Evolutionary conservation across 495 filamentous ascomycete genomes (phyloP).

Genomic region (Podospora bellae-mahoneyi): DNA sequence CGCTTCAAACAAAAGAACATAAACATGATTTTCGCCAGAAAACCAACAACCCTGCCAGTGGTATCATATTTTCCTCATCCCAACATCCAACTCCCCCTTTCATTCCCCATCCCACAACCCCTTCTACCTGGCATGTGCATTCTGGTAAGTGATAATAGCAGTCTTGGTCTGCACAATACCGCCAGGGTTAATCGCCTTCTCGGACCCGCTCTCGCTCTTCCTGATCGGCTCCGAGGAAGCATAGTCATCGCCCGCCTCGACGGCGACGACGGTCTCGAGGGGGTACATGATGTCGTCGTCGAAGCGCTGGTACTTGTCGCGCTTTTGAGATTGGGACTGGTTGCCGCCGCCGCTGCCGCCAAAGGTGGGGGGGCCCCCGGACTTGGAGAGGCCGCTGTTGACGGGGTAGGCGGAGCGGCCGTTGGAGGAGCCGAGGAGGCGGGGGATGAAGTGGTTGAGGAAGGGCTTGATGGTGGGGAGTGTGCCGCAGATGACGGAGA

Average conservation of each 20-base stretch:
- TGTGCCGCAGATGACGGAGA: conserved; percentile 18
- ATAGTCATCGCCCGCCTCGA: not conserved
- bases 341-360: conserved; percentile 1
- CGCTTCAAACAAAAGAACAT: too few species aligned
- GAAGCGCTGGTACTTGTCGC: conserved; percentile 12
- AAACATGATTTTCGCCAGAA: not conserved
- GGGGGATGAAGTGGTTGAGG: conserved; percentile 18
- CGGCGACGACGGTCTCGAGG: conserved; percentile 7
- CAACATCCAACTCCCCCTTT: not conserved
- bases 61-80: not conserved
- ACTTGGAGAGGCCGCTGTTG: not conserved
- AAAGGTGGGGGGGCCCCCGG: not conserved
- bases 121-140: not conserved
- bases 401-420: conserved; percentile 3
- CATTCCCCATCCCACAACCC: not conserved
- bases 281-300: conserved; percentile 13
- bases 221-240: not conserved
- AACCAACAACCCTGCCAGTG: not conserved
- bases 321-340: not conserved
- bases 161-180: conserved; percentile 1
- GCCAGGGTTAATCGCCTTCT: not conserved
- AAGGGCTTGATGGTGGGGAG: conserved; percentile 17
- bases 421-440: conserved; percentile 9
- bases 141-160: not conserved
- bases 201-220: not conserved